phyloP scores from a whole-genome alignment of 768 basidiomycete genomes.

The Pleurotus salmoneostramineus region DNA sequence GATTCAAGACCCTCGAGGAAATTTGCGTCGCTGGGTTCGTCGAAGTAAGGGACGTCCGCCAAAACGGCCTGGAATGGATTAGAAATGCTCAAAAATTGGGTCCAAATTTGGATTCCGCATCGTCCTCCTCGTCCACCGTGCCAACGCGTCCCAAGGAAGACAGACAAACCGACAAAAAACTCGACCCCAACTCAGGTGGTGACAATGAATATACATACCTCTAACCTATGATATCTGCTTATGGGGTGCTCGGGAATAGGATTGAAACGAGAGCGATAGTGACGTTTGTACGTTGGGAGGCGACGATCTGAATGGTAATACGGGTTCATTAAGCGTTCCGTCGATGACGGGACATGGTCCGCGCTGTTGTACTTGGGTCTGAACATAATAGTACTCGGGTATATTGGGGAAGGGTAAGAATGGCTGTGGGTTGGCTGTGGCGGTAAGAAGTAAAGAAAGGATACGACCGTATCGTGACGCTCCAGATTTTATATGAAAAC shows the following conservation, averaged over 20 bases:
- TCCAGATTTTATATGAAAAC: too few species aligned
- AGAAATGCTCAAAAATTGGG: too few species aligned
- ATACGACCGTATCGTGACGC: too few species aligned
- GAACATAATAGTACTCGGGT: not conserved
- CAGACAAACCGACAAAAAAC: too few species aligned
- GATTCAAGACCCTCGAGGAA: too few species aligned
- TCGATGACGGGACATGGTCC: not conserved
- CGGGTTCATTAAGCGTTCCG: not conserved
- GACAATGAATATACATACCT: not conserved
- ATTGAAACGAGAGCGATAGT: slow-evolving; percentile 5
- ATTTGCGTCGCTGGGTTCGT: too few species aligned
- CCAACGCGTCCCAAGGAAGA: too few species aligned
- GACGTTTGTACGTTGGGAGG: not conserved
- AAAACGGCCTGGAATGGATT: too few species aligned
- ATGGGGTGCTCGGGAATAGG: not conserved
- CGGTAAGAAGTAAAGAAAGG: not conserved
- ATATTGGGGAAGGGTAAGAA: not conserved
- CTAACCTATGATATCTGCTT: not conserved
- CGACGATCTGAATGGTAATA: not conserved
- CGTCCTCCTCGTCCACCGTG: too few species aligned
- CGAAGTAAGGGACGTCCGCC: too few species aligned
- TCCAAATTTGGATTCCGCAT: too few species aligned
- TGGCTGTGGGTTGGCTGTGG: not conserved
- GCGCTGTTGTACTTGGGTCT: not conserved
- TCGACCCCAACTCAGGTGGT: too few species aligned